Percentiles rank a stretch among this genome's conserved stretches.
phyloP scores from a whole-genome alignment of 192 early-diverging fungal species.

The Thoreauomyces humboldtii region DNA sequence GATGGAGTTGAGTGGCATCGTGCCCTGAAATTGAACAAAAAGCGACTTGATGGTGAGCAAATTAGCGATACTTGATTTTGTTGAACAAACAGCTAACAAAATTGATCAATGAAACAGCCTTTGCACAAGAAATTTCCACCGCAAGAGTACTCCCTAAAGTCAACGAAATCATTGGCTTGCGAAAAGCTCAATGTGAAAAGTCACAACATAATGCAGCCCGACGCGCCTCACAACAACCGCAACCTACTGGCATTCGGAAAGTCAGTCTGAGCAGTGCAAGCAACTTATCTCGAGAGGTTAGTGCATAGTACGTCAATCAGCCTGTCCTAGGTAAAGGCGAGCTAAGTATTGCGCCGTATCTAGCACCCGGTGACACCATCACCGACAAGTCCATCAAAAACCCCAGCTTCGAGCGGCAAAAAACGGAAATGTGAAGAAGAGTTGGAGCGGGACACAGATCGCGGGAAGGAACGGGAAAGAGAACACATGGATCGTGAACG shows the following conservation, averaged over 20 bases:
- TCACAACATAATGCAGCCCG: background rate
- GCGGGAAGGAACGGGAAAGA: no score
- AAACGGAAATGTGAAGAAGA: no score
- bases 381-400: constrained; percentile 4
- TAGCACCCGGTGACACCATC: constrained; percentile 1
- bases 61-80: background rate
- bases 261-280: no score
- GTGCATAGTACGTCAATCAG: background rate
- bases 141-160: background rate
- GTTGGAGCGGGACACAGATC: no score
- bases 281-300: no score
- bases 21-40: background rate
- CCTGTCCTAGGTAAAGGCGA: background rate
- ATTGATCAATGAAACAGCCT: background rate
- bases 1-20: background rate
- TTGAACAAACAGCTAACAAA: background rate
- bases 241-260: no score
- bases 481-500: no score
- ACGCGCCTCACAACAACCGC: background rate
- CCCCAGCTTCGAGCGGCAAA: no score
- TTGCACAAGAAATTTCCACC: constrained; percentile 5
- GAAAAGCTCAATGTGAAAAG: background rate
- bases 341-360: background rate
- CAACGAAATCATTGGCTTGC: background rate
- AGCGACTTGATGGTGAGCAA: background rate